Conservation (phyloP, 805 yeast species). For the Suhomyces canberraensis region DNA sequence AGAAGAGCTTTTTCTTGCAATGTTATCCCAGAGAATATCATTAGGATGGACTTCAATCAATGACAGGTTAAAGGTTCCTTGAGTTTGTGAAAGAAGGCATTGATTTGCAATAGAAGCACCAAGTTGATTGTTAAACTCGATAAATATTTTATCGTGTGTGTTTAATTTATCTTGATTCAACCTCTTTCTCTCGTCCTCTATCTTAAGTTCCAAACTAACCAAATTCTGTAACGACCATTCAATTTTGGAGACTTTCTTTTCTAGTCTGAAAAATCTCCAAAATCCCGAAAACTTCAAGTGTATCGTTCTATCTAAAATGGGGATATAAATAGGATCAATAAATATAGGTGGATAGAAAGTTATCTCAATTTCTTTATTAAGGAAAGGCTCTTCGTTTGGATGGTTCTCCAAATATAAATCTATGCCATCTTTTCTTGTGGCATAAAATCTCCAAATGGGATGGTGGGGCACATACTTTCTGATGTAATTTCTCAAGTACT, state of each 20-base stretch:
- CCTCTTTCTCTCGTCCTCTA: constrained; percentile 18
- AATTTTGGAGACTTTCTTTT: constrained; percentile 18
- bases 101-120: constrained; percentile 68
- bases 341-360: constrained; percentile 39
- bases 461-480: too few relatives aligned
- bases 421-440: too few relatives aligned
- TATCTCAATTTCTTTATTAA: too few relatives aligned
- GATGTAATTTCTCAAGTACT: constrained; percentile 16
- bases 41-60: constrained; percentile 56
- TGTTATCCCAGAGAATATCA: constrained; percentile 71
- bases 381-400: too few relatives aligned
- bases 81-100: constrained; percentile 42
- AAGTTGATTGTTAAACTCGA: constrained; percentile 55
- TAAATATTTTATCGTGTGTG: constrained; percentile 48
- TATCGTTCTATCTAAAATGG: constrained; percentile 18
- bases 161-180: constrained; percentile 17
- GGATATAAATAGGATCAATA: constrained; percentile 16
- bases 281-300: constrained; percentile 27
- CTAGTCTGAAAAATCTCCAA: constrained; percentile 21
- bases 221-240: constrained; percentile 29
- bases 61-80: constrained; percentile 42
- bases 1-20: constrained; percentile 38
- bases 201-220: constrained; percentile 9
- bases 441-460: too few relatives aligned
- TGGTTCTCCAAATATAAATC: too few relatives aligned